Percentiles rank a stretch among this genome's conserved stretches.
Evolutionary conservation across 441 rosid genomes (phyloP).

Genomic region (Manihot esculenta): DNA sequence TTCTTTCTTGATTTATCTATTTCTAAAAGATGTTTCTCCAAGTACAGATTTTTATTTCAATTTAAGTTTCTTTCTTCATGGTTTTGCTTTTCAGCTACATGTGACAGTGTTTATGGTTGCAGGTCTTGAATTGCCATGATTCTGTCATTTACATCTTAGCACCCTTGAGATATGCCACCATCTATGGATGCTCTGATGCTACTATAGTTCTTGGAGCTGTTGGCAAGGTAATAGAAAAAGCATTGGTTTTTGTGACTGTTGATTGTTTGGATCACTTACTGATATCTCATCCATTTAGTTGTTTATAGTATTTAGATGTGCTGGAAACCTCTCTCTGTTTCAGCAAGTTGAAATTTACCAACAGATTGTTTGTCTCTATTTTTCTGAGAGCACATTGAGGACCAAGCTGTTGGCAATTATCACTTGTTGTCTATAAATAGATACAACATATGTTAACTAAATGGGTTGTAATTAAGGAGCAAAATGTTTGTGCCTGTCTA

Average conservation of each 20-base stretch:
- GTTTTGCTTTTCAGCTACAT: not conserved
- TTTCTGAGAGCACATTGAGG: not conserved
- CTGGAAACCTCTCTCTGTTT: not conserved
- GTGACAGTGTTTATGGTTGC: constrained; percentile 29
- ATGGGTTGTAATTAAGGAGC: too few species aligned
- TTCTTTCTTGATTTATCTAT: not conserved
- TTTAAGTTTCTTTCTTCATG: not conserved
- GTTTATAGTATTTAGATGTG: not conserved
- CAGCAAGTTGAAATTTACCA: not conserved
- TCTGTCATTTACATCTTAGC: constrained; percentile 91
- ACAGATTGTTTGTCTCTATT: not conserved
- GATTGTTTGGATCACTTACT: not conserved
- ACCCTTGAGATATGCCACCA: constrained; percentile 87
- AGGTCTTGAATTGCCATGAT: constrained; percentile 98
- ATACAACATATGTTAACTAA: not conserved
- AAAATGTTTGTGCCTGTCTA: too few species aligned
- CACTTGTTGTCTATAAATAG: not conserved
- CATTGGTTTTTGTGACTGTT: not conserved
- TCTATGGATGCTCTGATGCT: constrained; percentile 96
- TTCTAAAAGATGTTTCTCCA: not conserved
- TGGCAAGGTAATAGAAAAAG: constrained; percentile 71
- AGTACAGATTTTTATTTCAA: not conserved
- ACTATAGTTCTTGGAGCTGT: constrained; percentile 98
- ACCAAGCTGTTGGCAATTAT: not conserved
- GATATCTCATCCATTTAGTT: constrained; percentile 6